Conservation (phyloP, 768 basidiomycete genomes). For the Russula vinacea region DNA sequence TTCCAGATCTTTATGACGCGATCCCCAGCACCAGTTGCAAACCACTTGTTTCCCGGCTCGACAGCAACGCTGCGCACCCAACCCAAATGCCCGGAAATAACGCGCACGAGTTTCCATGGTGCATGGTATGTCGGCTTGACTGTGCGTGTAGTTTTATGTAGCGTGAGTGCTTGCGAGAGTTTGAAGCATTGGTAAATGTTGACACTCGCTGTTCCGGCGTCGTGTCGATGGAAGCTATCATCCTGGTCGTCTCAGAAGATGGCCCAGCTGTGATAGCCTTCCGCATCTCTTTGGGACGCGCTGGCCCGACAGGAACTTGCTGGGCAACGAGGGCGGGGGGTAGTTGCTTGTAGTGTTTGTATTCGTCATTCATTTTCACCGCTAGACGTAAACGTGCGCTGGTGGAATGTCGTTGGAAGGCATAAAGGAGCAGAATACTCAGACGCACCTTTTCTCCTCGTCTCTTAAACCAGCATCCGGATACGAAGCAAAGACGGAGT, state of each 20-base stretch:
- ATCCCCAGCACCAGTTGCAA: constrained; percentile 96
- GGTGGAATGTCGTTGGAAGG: constrained; percentile 4
- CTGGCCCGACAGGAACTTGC: constrained; percentile 77
- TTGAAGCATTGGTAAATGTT: constrained; percentile 60
- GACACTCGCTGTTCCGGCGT: constrained; percentile 65
- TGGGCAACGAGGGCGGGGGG: constrained; percentile 79
- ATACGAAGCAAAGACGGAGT: constrained; percentile 64
- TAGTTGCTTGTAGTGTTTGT: constrained; percentile 78
- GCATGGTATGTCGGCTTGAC: constrained; percentile 96
- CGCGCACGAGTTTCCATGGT: constrained; percentile 92
- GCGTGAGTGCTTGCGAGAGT: constrained; percentile 84
- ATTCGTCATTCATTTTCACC: constrained; percentile 88
- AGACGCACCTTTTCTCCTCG: constrained; percentile 65
- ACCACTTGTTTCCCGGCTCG: constrained; percentile 98
- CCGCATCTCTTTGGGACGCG: constrained; percentile 58
- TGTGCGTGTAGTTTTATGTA: constrained; percentile 90
- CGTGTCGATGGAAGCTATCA: constrained; percentile 74
- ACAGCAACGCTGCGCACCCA: constrained; percentile 97
- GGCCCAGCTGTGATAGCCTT: constrained; percentile 73
- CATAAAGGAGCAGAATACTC: not conserved
- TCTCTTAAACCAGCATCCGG: constrained; percentile 58
- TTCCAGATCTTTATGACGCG: constrained; percentile 99
- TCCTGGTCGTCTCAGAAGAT: constrained; percentile 49
- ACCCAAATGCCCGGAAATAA: constrained; percentile 96
- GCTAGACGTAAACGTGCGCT: constrained; percentile 73